Evolutionary conservation across 2,329 filamentous ascomycete genomes (phyloP).

Genomic region (Pseudocercospora fijiensis): DNA sequence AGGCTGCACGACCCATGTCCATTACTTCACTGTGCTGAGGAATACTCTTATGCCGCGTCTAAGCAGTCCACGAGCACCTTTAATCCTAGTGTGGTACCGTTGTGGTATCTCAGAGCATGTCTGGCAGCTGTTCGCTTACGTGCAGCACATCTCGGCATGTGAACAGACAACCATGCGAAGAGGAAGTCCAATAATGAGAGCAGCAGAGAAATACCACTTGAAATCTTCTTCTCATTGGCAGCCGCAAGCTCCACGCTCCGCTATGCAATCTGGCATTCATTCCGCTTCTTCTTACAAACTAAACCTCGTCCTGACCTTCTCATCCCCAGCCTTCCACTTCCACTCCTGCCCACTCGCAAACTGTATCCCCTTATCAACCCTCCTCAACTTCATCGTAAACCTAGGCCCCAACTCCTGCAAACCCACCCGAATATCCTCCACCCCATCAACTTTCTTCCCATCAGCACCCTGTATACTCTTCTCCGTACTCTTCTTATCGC

Average conservation of each 20-base stretch:
- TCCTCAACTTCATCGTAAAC: constrained; percentile 81
- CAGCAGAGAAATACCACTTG: not conserved
- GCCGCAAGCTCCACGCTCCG: too few species aligned
- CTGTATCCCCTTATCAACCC: constrained; percentile 87
- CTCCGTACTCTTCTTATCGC: constrained; percentile 82
- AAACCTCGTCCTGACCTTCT: constrained; percentile 91
- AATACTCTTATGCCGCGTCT: not conserved
- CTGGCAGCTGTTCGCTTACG: not conserved
- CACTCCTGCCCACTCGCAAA: constrained; percentile 77
- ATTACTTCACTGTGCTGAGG: not conserved
- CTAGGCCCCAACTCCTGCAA: constrained; percentile 86
- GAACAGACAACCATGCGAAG: not conserved
- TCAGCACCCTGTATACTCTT: constrained; percentile 81
- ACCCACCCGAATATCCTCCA: constrained; percentile 80
- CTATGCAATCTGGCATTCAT: too few species aligned
- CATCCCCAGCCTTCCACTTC: constrained; percentile 95
- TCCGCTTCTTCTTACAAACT: constrained; percentile 61
- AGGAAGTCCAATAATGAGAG: too few species aligned
- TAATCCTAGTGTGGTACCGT: not conserved
- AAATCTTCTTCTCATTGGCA: not conserved
- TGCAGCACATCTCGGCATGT: not conserved
- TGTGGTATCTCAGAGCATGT: not conserved
- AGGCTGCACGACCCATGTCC: not conserved
- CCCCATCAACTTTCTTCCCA: constrained; percentile 78
- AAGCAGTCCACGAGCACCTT: not conserved